Base-by-base conservation (phyloP, 108 stramenopile species). In the Bacterosira constricta region DNA sequence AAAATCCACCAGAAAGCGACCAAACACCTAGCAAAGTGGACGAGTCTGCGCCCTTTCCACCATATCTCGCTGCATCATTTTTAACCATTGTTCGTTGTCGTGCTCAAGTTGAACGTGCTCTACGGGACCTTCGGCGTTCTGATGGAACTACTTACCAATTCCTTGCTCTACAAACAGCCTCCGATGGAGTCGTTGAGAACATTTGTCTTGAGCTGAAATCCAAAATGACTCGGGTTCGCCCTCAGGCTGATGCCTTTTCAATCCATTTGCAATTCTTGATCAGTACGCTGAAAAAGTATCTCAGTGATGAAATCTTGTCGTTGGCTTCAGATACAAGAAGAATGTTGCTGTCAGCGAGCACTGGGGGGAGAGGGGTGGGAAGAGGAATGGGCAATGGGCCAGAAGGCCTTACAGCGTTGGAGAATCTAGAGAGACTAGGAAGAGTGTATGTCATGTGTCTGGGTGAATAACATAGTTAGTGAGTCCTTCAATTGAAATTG, bases 71-170 rank as follows among this genome's bases (percentile, higher is more conserved):
- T 12, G 88, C 89, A 15, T 90, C 88, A 6, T 81, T 95, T 23
- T 71, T 95, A 26, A 66, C 93, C 11, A 92, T 95, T 58, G 91
- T 95, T 7, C 84, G 93, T 10, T 89, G 88, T 55, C 72, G 93
- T 25, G 93, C 93, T 17, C 93, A 95, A 81, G 93, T 95, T 25
- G 93, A 95, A 69, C 88, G 88, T 52, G 89, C 93, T 1, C 66
- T 95, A 27, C 85, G 89, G 1, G 79, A 80, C 25, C 36, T 92
- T 27, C 80, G 93, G 10, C 78, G 81, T 23, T 81, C 87, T 2
- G 88, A 92, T 49, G 86, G 83, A 7, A 36, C 42, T 15, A 86
- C 89, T 9, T 95, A 95, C 47, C 88, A 88, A 60, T 84, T 85
- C 63, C 84, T 90, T 61, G 86, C 90, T 35, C 82, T 95, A 68